phyloP scores from a whole-genome alignment of 2,329 filamentous ascomycete species.

The Penicillium sumatraense region DNA sequence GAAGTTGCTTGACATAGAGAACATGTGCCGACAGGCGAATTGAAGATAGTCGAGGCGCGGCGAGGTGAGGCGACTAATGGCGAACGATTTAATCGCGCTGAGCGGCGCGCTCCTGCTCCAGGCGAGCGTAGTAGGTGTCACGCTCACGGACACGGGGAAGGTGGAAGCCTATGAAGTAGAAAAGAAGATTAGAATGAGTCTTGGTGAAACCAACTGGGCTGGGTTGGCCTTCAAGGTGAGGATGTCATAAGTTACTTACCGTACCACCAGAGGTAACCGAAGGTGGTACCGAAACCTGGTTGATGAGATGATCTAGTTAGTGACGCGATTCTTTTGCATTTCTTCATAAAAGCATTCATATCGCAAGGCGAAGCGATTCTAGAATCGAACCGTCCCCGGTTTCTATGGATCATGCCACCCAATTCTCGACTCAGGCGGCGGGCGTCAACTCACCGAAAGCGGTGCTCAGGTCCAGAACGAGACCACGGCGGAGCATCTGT shows the following conservation, averaged over 20 bases:
- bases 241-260: constrained; percentile 48
- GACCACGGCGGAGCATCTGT: constrained; percentile 68
- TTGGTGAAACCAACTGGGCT: background rate
- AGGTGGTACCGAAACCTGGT: constrained; percentile 64
- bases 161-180: constrained; percentile 60
- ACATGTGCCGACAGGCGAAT: constrained; percentile 23
- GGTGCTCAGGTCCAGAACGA: constrained; percentile 70
- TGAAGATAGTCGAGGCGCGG: constrained; percentile 14
- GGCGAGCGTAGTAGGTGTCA: constrained; percentile 66
- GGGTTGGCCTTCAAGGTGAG: background rate
- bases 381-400: constrained; percentile 1
- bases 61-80: constrained; percentile 14
- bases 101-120: constrained; percentile 64
- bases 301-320: constrained; percentile 18
- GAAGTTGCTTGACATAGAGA: constrained; percentile 22
- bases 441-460: constrained; percentile 61
- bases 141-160: constrained; percentile 66
- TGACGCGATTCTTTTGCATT: background rate
- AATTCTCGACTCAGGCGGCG: background rate
- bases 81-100: constrained; percentile 34
- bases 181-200: constrained; percentile 3
- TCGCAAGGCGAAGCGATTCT: background rate
- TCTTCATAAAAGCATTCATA: background rate
- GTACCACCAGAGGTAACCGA: constrained; percentile 72
- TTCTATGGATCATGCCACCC: constrained; percentile 25